Evolutionary conservation across 2,329 filamentous ascomycete genomes (phyloP), one percentile per base, ranked within the genome.

Genomic region (Botryosphaeria dothidea): DNA sequence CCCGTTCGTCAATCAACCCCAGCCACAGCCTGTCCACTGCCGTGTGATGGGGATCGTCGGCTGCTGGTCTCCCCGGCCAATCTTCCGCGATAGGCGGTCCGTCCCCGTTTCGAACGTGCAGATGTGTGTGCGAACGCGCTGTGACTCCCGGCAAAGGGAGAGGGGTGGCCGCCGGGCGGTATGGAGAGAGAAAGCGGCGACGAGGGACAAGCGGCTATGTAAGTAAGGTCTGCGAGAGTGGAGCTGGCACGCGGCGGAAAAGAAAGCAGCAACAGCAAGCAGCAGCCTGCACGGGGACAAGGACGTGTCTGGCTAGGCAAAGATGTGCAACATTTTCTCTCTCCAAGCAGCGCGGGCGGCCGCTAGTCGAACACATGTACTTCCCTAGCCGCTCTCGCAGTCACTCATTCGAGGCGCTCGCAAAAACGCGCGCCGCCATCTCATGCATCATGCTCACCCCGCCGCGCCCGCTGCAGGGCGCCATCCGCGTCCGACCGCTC

Each of bases 101-200:
- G 56, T 23, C 17, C 41, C 56, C 56, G 56, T 60, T 36, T 45
- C 56, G 56, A 58, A 60, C 56, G 56, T 60, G 56, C 56, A 60
- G 56, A 38, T 34, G 38, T n/a, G 38, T 46, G 56, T 21, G 56
- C 9, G 38, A 25, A 23, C 9, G 23, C 36, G 8, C 36, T 29
- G 23, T 38, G 31, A 17, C 38, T 21, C 48, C 51, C 48, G 48
- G 25, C 48, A 17, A 21, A 51, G 19, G 29, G 31, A 54, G 29
- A 21, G 21, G 19, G 31, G 13, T 41, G 17, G 27, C 34, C 51
- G 31, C 21, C 11, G 34, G 51, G 34, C 51, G 19, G 31, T 29
- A 41, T 43, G 52, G 13, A 57, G 23, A 57, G 21, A 38, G 31
- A 25, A 25, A 19, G 19, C 11, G 5, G 17, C 21, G 19, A 17